Conservation (phyloP, 768 basidiomycete genomes). For the Naematelia aurantialba region DNA sequence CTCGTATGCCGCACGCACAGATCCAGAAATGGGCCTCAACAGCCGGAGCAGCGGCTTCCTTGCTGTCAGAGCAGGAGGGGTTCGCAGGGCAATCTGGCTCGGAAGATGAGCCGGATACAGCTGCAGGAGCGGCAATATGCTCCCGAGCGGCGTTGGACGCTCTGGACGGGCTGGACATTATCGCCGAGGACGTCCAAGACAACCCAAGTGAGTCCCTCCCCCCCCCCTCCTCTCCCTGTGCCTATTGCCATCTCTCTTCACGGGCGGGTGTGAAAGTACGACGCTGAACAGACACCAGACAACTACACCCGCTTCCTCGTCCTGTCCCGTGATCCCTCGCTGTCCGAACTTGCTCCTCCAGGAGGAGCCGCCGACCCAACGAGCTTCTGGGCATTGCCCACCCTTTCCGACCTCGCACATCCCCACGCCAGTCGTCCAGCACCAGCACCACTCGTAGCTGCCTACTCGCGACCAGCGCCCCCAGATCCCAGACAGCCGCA, state of each 20-base stretch:
- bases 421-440: not conserved
- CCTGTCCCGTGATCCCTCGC: conserved; percentile 13
- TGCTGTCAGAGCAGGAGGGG: conserved; percentile 10
- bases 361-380: not conserved
- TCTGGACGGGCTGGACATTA: conserved; percentile 25
- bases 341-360: not conserved
- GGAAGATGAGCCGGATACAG: conserved; percentile 10
- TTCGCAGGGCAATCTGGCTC: not conserved
- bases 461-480: conserved; percentile 9
- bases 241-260: not conserved
- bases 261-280: not conserved
- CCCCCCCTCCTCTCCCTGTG: not conserved
- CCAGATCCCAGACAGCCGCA: not conserved
- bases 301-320: conserved; percentile 48
- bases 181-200: conserved; percentile 38
- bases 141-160: conserved; percentile 27
- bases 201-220: conserved; percentile 27
- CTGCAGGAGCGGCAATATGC: conserved; percentile 42
- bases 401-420: not conserved
- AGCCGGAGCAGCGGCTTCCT: conserved; percentile 40
- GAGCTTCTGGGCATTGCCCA: not conserved
- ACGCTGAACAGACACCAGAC: conserved; percentile 19
- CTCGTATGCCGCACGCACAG: conserved; percentile 28
- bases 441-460: not conserved
- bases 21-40: conserved; percentile 34